Evolutionary conservation across 148 eudicot species (phyloP), one percentile per base, ranked within the genome.

Genomic region (Nepenthes gracilis): DNA sequence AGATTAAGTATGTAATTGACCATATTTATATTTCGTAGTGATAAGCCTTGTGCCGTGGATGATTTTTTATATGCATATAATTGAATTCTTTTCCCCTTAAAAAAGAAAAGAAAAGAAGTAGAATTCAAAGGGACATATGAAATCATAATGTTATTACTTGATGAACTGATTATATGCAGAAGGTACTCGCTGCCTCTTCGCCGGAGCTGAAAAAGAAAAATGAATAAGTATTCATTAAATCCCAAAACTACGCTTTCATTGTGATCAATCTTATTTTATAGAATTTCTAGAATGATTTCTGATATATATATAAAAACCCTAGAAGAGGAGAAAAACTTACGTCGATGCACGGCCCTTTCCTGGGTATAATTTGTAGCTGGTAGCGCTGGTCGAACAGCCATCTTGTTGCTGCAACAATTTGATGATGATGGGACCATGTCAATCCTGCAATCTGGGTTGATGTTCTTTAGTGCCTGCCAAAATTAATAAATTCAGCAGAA

Each of bases 111-210:
- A 23, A 23, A 23, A 23, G 23, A 23, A 23, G 23, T 23, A 23
- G 23, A 23, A 23, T 23, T 23, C 23, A 23, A 23, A 23, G 23
- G 23, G 23, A 23, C 23, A 23, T 23, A 23, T 23, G 23, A 23
- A 23, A 23, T 23, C 23, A 23, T 23, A 23, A 23, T 23, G 5
- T 11, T 2, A 58, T 85, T 84, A 90, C 97, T 86, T 90, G 69
- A 90, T 90, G 77, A 90, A 90, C 74, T 82, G 97, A 72, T 90
- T 90, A 72, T 90, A 90, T 47, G 94, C 97, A 64, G 97, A 90
- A 51, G 97, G 97, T 45, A 89, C 97, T 53, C 97, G 90, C 71
- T 89, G 97, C 78, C 97, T 89, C 80, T 89, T 89, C 78, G 86
- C 97, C 1, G 97, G 97, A 67, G 97, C 97, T 90, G 85, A 43